Conservation (phyloP, 768 basidiomycete genomes). For the Cubamyces sp. region DNA sequence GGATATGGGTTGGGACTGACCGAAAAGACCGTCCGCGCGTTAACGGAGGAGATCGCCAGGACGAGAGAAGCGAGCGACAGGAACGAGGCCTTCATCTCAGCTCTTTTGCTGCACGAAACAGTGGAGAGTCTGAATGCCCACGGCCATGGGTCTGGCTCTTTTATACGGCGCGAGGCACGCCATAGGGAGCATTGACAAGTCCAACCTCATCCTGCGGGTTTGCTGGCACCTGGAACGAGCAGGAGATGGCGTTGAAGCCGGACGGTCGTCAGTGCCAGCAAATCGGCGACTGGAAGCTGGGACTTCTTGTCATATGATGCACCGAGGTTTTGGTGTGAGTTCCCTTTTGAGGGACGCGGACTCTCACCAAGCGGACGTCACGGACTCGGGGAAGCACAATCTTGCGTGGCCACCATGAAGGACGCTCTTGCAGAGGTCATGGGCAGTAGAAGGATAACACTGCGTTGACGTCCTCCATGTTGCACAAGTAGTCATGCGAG, state of each 20-base stretch:
- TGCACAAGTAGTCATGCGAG: not conserved
- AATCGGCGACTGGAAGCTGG: not conserved
- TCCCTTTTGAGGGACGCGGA: constrained; percentile 2
- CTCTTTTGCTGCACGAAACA: not conserved
- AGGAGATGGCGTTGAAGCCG: too few species aligned
- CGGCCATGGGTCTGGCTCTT: constrained; percentile 2
- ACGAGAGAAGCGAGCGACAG: constrained; percentile 22
- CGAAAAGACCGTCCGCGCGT: constrained; percentile 36
- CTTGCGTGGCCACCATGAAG: not conserved
- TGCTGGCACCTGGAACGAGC: not conserved
- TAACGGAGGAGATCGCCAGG: constrained; percentile 23
- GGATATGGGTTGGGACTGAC: constrained; percentile 6
- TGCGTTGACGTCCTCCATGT: too few species aligned
- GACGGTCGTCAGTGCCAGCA: not conserved
- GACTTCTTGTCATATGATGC: constrained; percentile 12
- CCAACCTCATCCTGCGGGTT: not conserved
- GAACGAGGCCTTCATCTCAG: constrained; percentile 25
- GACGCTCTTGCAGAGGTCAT: not conserved
- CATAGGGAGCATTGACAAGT: not conserved
- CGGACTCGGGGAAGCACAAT: not conserved
- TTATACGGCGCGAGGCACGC: not conserved
- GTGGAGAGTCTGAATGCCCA: not conserved
- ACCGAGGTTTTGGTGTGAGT: constrained; percentile 12
- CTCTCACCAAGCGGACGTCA: constrained; percentile 7
- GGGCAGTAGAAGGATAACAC: not conserved